phyloP scores from a whole-genome alignment of 164 flowering plant genomes.

The Cinnamomum chago region DNA sequence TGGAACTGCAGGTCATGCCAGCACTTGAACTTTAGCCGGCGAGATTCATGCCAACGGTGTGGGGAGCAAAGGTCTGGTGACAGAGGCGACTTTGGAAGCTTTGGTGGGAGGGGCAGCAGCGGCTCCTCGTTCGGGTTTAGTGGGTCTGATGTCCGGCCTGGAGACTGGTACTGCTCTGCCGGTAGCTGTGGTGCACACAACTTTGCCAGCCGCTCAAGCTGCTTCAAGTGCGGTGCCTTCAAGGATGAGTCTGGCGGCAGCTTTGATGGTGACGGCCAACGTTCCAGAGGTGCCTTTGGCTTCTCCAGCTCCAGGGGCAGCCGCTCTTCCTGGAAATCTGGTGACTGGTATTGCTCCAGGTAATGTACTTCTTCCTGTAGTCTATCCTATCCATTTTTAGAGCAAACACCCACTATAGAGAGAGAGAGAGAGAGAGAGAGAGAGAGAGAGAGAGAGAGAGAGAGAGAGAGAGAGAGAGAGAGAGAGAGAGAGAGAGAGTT shows the following conservation, averaged over 20 bases:
- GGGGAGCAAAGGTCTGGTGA: conserved; percentile 45
- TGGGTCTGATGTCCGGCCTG: conserved; percentile 93
- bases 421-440: no score
- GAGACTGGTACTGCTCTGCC: conserved; percentile 90
- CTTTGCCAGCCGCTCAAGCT: conserved; percentile 94
- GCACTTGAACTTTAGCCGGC: conserved; percentile 76
- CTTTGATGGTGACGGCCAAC: conserved; percentile 24
- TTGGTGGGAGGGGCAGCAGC: conserved; percentile 39
- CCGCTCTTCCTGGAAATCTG: conserved; percentile 87
- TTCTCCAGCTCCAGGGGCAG: conserved; percentile 26
- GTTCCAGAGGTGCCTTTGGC: conserved; percentile 29
- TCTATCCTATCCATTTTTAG: background rate
- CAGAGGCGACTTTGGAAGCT: conserved; percentile 42
- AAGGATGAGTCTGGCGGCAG: conserved; percentile 61
- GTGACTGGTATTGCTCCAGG: conserved; percentile 98
- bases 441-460: background rate
- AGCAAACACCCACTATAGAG: background rate
- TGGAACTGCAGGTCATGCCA: conserved; percentile 94
- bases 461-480: no score
- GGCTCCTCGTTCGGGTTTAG: conserved; percentile 47
- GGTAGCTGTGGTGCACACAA: conserved; percentile 90
- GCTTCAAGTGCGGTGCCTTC: conserved; percentile 94
- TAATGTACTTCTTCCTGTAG: conserved; percentile 9
- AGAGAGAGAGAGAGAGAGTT: no score
- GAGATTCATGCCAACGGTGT: conserved; percentile 78